Evolutionary conservation across 345 rosid genomes (phyloP).

Genomic region (Euphorbia peplus): DNA sequence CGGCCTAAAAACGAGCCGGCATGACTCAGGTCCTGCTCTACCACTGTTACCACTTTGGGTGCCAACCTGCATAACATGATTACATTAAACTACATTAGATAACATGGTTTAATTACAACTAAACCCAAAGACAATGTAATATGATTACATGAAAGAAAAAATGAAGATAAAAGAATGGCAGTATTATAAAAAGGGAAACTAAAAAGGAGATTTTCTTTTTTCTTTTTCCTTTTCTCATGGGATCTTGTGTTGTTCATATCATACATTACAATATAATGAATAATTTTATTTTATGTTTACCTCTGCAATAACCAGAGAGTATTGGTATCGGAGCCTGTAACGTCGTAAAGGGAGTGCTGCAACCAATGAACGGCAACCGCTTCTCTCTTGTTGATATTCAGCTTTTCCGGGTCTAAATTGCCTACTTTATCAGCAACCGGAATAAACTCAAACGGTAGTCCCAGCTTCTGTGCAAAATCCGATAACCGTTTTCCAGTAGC

Average conservation of each 20-base stretch:
- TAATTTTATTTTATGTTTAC: constrained; percentile 31
- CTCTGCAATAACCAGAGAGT: constrained; percentile 83
- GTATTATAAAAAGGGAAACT: not conserved
- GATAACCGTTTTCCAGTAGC: constrained; percentile 90
- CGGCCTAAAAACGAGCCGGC: constrained; percentile 89
- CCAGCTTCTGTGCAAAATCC: constrained; percentile 85
- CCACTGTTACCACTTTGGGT: constrained; percentile 95
- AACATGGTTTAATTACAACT: not conserved
- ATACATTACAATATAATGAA: not conserved
- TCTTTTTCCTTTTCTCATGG: constrained; percentile 11
- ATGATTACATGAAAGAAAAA: not conserved
- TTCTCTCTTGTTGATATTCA: constrained; percentile 77
- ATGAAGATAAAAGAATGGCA: not conserved
- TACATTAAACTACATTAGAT: not conserved
- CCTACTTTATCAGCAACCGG: constrained; percentile 89
- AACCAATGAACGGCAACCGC: constrained; percentile 98
- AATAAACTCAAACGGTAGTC: constrained; percentile 81
- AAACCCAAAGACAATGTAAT: not conserved
- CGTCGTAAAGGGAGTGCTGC: constrained; percentile 97
- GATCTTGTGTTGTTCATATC: constrained; percentile 11
- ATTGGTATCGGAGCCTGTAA: constrained; percentile 89
- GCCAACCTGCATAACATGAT: constrained; percentile 51
- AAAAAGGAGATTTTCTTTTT: not conserved
- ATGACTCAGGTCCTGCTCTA: constrained; percentile 92
- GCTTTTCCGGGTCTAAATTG: constrained; percentile 68